Evolutionary conservation across 805 yeast genomes (phyloP), one percentile per base, ranked within the genome.

Genomic region (Candida golubevii): DNA sequence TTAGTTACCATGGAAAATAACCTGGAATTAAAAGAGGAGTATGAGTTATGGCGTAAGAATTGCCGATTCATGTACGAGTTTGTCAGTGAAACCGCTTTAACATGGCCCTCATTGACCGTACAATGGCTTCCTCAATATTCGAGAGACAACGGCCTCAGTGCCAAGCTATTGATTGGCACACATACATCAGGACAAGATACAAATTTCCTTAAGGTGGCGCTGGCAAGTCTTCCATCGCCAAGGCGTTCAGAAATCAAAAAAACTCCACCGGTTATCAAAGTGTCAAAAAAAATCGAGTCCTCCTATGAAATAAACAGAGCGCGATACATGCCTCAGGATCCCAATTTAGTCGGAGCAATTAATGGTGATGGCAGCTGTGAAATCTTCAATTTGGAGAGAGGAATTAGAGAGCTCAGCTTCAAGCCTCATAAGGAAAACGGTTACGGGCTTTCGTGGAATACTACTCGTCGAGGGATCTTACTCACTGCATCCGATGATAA

Each of bases 21-120:
- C 13, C 27, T 38, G 15, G 46, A 78, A 11, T 74, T 79, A 42
- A 67, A 78, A 48, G 82, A 78, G 52, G 95, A 86, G 59, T 85
- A 86, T 58, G 80, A 83, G 47, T 62, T 85, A 49, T 86, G 95
- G 95, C 74, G 87, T 47, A 79, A 85, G 57, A 86, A 85, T 56
- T 85, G 90, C 51, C 83, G 86, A 10, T 80, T 74, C 54, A 85
- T 86, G 93, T 86, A 86, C 53, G 89, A 85, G 55, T 85, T 83
- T 59, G 88, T 86, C 29, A 79, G 85, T 39, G 93, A 86, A 57
- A 83, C 91, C 0, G 87, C 85, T 2, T 65, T 86, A 36, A 78
- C 82, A 10, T 86, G 95, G 95, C 95, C 95, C 1, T 82, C 90
- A 2, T 68, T 86, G 39, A 82, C 91, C 1, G 74, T 84, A 5